Percentiles rank a stretch among this genome's conserved stretches.
phyloP scores from a whole-genome alignment of 352 stramenopile genomes.

The Paralagenidium karlingii region DNA sequence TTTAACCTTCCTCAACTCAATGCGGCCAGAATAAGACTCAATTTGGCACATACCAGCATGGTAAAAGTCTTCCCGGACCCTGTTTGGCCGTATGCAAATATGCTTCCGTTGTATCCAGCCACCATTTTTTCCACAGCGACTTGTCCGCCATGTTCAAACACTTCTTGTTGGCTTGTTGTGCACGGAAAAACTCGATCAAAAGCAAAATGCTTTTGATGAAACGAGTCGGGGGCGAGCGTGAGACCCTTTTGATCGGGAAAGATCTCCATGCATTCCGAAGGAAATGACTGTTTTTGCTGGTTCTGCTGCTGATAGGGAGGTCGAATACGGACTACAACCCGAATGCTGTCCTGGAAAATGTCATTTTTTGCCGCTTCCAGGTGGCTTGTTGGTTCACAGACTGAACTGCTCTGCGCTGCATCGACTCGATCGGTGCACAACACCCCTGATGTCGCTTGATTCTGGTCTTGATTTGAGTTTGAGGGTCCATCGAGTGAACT shows the following conservation, averaged over 20 bases:
- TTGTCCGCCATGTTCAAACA: constrained; percentile 66
- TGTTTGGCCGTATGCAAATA: constrained; percentile 85
- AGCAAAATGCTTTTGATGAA: constrained; percentile 74
- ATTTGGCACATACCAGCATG: constrained; percentile 38
- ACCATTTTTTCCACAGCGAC: constrained; percentile 74
- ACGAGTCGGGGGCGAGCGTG: constrained; percentile 31
- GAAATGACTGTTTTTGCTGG: constrained; percentile 1
- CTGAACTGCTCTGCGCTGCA: no score
- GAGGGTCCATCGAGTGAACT: no score
- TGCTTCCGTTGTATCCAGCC: constrained; percentile 79
- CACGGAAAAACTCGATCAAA: constrained; percentile 76
- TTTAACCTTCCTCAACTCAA: background rate
- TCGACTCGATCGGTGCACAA: no score
- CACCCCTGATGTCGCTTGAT: no score
- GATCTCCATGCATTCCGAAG: constrained; percentile 38
- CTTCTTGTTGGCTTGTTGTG: constrained; percentile 52
- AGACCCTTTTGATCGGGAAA: constrained; percentile 40
- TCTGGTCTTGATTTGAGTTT: no score
- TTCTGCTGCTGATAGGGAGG: constrained; percentile 19
- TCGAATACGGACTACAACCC: constrained; percentile 54
- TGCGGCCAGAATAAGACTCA: constrained; percentile 10
- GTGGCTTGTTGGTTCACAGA: no score
- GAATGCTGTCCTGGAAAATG: constrained; percentile 36
- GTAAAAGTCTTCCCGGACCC: constrained; percentile 84
- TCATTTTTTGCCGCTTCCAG: no score